Percentiles rank a stretch among this genome's conserved stretches.
These are phyloP conservation scores for Tolypocladium cylindrosporum DNA, from an alignment of 2,329 filamentous ascomycete species.

Conservation along the genomic window DNA sequence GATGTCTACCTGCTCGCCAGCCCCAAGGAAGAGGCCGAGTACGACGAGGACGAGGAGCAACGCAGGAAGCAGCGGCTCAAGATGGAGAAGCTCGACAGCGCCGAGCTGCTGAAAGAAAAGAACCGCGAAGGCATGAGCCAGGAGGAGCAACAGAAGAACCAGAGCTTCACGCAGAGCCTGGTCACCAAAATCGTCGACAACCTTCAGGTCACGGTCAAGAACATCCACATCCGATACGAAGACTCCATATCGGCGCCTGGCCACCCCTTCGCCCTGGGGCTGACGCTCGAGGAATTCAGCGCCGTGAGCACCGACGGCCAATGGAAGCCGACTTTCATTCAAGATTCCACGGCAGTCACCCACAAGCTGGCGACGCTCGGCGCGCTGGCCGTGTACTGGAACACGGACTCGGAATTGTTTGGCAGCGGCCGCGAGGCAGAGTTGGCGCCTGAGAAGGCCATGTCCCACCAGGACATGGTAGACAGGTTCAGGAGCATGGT, in stretches of 20 bases:
- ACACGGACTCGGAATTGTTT: conserved; percentile 80
- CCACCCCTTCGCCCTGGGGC: conserved; percentile 85
- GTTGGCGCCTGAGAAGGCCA: conserved; percentile 36
- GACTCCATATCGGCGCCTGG: conserved; percentile 92
- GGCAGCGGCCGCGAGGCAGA: conserved; percentile 66
- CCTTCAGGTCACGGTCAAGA: conserved; percentile 93
- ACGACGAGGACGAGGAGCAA: conserved; percentile 87
- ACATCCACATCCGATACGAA: conserved; percentile 96
- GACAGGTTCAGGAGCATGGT: conserved; percentile 71
- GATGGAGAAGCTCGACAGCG: conserved; percentile 96
- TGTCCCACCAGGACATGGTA: conserved; percentile 69
- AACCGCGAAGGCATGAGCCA: conserved; percentile 87
- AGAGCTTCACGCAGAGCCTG: conserved; percentile 93
- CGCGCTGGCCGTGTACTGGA: conserved; percentile 93
- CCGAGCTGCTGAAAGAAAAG: conserved; percentile 85
- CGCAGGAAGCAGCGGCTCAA: conserved; percentile 81
- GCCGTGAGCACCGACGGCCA: conserved; percentile 90
- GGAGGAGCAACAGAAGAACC: conserved; percentile 94
- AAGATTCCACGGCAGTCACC: conserved; percentile 70
- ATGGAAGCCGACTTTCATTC: conserved; percentile 94
- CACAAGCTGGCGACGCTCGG: conserved; percentile 91
- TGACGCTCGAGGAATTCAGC: conserved; percentile 93
- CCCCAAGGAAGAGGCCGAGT: conserved; percentile 89
- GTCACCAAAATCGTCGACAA: conserved; percentile 98
- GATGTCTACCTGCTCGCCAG: conserved; percentile 94